Conservation (phyloP, 495 filamentous ascomycete species). For the Annulohypoxylon maeteangense region DNA sequence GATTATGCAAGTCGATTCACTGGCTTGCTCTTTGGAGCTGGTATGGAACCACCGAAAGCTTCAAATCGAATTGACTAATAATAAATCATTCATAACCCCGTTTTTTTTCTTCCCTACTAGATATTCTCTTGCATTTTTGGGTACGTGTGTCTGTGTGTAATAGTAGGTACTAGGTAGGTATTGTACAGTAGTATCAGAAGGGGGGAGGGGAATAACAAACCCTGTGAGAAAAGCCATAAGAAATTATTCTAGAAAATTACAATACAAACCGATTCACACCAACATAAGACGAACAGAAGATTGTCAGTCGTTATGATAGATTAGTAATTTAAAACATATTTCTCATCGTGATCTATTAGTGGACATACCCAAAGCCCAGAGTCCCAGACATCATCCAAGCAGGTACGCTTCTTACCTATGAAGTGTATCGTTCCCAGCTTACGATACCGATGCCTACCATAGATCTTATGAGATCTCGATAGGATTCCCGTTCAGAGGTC, state of each 20-base stretch:
- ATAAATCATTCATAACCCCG: not conserved
- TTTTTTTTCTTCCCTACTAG: too few relatives aligned
- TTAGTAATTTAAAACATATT: conserved; percentile 3
- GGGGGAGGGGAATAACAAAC: not conserved
- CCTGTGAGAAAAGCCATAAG: not conserved
- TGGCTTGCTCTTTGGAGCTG: not conserved
- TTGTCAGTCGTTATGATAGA: conserved; percentile 7
- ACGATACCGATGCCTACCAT: not conserved
- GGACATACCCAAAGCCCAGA: too few relatives aligned
- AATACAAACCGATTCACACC: not conserved
- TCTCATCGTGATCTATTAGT: not conserved
- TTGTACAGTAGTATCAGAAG: not conserved
- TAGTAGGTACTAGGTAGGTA: not conserved
- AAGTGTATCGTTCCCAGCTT: conserved; percentile 3
- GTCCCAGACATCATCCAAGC: not conserved
- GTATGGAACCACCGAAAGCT: not conserved
- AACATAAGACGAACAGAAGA: conserved; percentile 14
- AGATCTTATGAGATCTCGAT: conserved; percentile 5
- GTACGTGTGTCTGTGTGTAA: not conserved
- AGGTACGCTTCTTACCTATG: not conserved
- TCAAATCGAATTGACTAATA: conserved; percentile 16
- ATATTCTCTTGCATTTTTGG: too few relatives aligned
- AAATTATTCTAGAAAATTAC: conserved; percentile 4
- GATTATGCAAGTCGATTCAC: conserved; percentile 27
- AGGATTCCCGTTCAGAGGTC: not conserved